phyloP scores from a whole-genome alignment of 371 early-diverging fungal species.

The Actinomortierella wolfii region DNA sequence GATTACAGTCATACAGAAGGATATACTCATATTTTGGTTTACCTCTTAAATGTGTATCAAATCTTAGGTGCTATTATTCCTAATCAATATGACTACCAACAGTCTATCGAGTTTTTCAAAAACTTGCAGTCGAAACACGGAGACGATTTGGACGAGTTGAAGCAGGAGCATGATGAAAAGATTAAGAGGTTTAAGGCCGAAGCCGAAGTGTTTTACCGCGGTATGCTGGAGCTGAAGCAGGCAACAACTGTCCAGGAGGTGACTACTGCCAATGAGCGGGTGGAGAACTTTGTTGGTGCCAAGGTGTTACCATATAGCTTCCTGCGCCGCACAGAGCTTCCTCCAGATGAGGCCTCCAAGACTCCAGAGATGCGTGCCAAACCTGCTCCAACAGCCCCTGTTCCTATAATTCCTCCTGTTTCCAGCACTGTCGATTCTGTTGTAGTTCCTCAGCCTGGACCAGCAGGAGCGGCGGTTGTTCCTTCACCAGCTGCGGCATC shows the following conservation, averaged over 20 bases:
- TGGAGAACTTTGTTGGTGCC: conserved; percentile 26
- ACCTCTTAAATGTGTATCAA: conserved; percentile 21
- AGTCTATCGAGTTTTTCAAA: conserved; percentile 17
- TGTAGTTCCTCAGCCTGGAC: too few relatives aligned
- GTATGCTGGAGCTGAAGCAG: conserved; percentile 48
- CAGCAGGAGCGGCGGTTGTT: too few relatives aligned
- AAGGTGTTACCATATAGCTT: conserved; percentile 29
- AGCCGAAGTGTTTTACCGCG: conserved; percentile 48
- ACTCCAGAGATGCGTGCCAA: conserved; percentile 31
- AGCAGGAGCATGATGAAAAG: conserved; percentile 44
- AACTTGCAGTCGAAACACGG: conserved; percentile 41
- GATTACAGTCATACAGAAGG: not conserved
- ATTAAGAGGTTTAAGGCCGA: conserved; percentile 48
- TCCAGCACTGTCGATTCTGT: too few relatives aligned
- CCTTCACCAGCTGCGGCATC: too few relatives aligned
- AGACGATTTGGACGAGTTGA: conserved; percentile 36
- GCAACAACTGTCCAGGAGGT: conserved; percentile 49
- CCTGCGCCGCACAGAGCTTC: conserved; percentile 27
- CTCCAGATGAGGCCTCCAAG: conserved; percentile 21
- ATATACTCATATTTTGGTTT: not conserved
- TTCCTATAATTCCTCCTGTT: too few relatives aligned
- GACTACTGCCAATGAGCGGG: conserved; percentile 28
- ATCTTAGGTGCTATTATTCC: conserved; percentile 13
- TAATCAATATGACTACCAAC: conserved; percentile 6
- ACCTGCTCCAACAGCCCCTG: not conserved